Percentiles rank a stretch among this genome's conserved stretches.
phyloP scores from a whole-genome alignment of 1,139 yeast species.

The Scheffersomyces cryptocercus region DNA sequence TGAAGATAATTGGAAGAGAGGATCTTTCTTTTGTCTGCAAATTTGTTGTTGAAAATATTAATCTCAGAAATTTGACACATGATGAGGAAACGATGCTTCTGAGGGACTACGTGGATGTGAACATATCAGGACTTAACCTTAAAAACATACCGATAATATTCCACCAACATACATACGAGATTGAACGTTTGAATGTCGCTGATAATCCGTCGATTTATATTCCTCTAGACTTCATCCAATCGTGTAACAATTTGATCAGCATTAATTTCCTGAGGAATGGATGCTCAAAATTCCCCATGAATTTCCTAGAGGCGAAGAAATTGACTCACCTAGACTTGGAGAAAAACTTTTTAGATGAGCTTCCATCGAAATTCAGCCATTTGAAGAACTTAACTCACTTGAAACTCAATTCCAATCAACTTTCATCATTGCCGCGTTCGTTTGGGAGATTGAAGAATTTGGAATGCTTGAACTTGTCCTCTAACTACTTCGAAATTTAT shows the following conservation, averaged over 20 bases:
- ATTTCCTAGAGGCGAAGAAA: slow-evolving; percentile 67
- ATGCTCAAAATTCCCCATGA: slow-evolving; percentile 70
- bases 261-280: slow-evolving; percentile 75
- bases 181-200: slow-evolving; percentile 80
- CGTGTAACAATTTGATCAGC: slow-evolving; percentile 69
- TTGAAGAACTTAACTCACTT: slow-evolving; percentile 56
- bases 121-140: slow-evolving; percentile 70
- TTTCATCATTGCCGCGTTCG: slow-evolving; percentile 63
- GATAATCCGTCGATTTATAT: slow-evolving; percentile 83
- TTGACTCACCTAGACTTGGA: slow-evolving; percentile 75
- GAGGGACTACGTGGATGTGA: slow-evolving; percentile 72
- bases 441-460: slow-evolving; percentile 59
- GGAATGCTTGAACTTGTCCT: slow-evolving; percentile 68
- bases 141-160: slow-evolving; percentile 84
- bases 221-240: slow-evolving; percentile 84
- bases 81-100: slow-evolving; percentile 66
- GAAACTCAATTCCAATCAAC: slow-evolving; percentile 71
- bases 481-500: slow-evolving; percentile 70
- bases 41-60: slow-evolving; percentile 74
- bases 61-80: slow-evolving; percentile 65
- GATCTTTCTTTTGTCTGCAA: slow-evolving; percentile 86
- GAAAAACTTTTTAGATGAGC: slow-evolving; percentile 67
- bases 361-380: slow-evolving; percentile 60
- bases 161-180: slow-evolving; percentile 79
- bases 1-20: slow-evolving; percentile 81